Evolutionary conservation across 2,329 filamentous ascomycete species (phyloP).

Genomic region (Salinomyces thailandicus): DNA sequence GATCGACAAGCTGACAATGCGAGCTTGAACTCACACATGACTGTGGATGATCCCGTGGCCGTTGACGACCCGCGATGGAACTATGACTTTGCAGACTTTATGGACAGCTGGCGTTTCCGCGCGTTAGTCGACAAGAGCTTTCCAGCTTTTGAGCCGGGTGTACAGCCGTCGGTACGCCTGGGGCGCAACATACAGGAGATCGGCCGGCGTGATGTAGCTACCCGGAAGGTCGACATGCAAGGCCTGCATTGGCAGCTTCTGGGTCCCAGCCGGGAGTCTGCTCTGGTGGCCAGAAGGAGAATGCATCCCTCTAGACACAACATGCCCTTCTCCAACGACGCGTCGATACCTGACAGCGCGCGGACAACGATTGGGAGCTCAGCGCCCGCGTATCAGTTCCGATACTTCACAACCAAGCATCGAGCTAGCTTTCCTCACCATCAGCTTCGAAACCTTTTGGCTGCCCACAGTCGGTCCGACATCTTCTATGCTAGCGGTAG

Average conservation of each 20-base stretch:
- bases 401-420: conserved; percentile 29
- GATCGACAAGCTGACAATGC: not conserved
- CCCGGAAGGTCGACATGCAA: conserved; percentile 23
- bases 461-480: conserved; percentile 44
- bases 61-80: conserved; percentile 20
- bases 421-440: conserved; percentile 46
- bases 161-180: conserved; percentile 11
- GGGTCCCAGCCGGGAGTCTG: conserved; percentile 18
- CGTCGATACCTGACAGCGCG: not conserved
- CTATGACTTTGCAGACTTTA: conserved; percentile 23
- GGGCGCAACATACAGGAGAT: conserved; percentile 11
- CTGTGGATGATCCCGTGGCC: conserved; percentile 16
- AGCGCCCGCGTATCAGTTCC: conserved; percentile 17
- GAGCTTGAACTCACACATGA: not conserved
- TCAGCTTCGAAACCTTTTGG: conserved; percentile 49
- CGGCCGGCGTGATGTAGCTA: conserved; percentile 8
- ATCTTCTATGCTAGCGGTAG: conserved; percentile 43
- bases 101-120: conserved; percentile 21
- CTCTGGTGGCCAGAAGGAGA: conserved; percentile 19
- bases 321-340: not conserved
- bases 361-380: too few species aligned
- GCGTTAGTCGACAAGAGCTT: conserved; percentile 12
- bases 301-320: conserved; percentile 16
- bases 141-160: conserved; percentile 12
- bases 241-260: conserved; percentile 27